A percentile compares a stretch with the other conserved stretches of the same genome.
These are phyloP conservation scores for Neonectria faginata DNA, from an alignment of 2,329 filamentous ascomycete genomes.

Conservation along the genomic window DNA sequence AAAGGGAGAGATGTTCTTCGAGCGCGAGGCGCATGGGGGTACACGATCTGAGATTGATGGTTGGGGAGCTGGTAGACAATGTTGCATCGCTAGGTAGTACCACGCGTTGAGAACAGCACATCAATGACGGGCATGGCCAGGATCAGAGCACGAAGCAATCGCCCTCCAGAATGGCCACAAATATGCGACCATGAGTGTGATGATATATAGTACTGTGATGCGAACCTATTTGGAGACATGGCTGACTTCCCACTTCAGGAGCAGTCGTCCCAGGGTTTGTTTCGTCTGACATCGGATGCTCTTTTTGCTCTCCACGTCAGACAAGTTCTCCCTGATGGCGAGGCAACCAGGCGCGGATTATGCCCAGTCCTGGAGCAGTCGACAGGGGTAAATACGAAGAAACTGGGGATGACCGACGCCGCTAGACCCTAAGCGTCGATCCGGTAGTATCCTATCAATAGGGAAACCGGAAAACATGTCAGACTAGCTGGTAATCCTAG, in stretches of 20 bases:
- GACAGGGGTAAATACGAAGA: slow-evolving; percentile 10
- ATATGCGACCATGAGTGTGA: background rate
- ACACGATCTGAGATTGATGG: background rate
- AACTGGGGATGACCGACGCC: background rate
- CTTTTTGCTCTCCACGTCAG: background rate
- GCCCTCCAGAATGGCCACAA: background rate
- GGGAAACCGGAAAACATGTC: slow-evolving; percentile 5
- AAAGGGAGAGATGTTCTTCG: too few species aligned
- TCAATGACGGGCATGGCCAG: too few species aligned
- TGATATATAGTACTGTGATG: background rate
- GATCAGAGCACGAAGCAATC: background rate
- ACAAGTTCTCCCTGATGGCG: background rate
- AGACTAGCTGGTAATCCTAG: background rate
- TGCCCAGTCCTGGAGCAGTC: background rate
- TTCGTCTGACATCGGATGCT: background rate
- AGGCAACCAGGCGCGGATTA: slow-evolving; percentile 10
- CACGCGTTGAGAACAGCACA: background rate
- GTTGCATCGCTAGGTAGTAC: background rate
- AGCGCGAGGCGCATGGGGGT: too few species aligned
- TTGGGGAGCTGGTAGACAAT: background rate
- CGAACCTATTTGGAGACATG: background rate
- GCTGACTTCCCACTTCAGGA: background rate
- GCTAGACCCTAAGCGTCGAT: background rate
- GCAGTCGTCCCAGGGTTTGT: background rate
- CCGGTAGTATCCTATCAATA: slow-evolving; percentile 1